phyloP scores from a whole-genome alignment of 1,284 basidiomycete genomes.

The Trametes hirsuta region DNA sequence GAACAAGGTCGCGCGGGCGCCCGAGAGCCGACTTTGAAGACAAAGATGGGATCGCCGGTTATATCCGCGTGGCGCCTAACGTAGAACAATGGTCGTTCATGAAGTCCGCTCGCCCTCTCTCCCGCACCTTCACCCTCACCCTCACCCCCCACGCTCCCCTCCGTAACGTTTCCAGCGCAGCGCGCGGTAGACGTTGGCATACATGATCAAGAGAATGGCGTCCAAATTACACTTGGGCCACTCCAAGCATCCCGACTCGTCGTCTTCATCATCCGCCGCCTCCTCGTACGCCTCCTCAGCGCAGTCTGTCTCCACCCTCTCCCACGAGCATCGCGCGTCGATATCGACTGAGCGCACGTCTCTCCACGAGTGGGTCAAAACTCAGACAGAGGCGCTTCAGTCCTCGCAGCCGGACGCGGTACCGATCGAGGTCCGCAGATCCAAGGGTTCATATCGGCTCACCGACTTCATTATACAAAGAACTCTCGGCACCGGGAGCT shows the following conservation, averaged over 20 bases:
- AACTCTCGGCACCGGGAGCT: conserved; percentile 91
- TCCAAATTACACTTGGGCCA: conserved; percentile 41
- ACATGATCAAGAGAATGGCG: conserved; percentile 49
- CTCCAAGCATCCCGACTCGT: conserved; percentile 25
- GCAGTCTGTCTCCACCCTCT: conserved; percentile 23
- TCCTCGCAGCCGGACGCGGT: conserved; percentile 1
- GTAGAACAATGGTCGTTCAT: conserved; percentile 23
- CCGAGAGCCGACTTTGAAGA: neutral
- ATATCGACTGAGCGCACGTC: conserved; percentile 68
- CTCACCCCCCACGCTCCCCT: conserved; percentile 1
- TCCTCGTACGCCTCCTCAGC: conserved; percentile 23
- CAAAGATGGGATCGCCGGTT: conserved; percentile 22
- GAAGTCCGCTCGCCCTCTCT: conserved; percentile 1
- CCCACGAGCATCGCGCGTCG: conserved; percentile 53
- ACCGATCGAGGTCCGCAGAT: conserved; percentile 37
- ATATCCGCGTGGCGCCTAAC: conserved; percentile 19
- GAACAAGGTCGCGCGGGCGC: conserved; percentile 7
- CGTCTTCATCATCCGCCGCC: conserved; percentile 18
- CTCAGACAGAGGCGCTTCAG: conserved; percentile 18
- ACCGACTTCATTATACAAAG: conserved; percentile 76
- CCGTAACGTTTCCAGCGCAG: conserved; percentile 12
- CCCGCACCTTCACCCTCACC: conserved; percentile 9
- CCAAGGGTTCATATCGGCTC: conserved; percentile 71
- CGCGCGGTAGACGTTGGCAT: conserved; percentile 10
- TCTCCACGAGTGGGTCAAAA: conserved; percentile 51